Conservation (phyloP, 495 filamentous ascomycete genomes). For the Geopyxis carbonaria region DNA sequence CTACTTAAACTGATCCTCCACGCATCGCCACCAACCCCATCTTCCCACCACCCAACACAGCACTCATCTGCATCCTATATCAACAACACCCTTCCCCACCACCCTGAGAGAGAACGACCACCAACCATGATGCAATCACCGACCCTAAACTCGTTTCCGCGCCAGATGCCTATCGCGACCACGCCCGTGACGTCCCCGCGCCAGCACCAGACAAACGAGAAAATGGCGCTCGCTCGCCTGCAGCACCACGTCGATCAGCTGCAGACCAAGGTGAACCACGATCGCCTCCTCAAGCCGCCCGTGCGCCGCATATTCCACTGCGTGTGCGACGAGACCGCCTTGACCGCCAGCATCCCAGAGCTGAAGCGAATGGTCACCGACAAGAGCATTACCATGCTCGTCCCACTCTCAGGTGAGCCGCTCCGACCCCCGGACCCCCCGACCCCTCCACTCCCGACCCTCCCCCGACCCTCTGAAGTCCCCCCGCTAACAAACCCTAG, state of each 20-base stretch:
- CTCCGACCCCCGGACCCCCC: too few species aligned
- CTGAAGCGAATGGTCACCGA: slow-evolving; percentile 52
- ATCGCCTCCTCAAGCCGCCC: slow-evolving; percentile 21
- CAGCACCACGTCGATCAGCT: slow-evolving; percentile 31
- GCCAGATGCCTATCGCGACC: too few species aligned
- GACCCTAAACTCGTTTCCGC: too few species aligned
- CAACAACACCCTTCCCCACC: too few species aligned
- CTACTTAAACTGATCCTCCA: too few species aligned
- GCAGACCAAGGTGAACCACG: slow-evolving; percentile 20
- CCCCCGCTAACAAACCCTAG: slow-evolving; percentile 11
- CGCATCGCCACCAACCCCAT: too few species aligned
- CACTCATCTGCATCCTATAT: too few species aligned
- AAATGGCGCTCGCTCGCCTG: slow-evolving; percentile 26
- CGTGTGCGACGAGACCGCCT: slow-evolving; percentile 55
- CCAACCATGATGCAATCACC: too few species aligned
- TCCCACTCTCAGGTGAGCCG: slow-evolving; percentile 50
- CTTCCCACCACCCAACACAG: too few species aligned
- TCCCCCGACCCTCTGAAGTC: slow-evolving; percentile 3
- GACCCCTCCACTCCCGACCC: background rate
- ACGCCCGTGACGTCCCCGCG: too few species aligned
- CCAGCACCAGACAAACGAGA: too few species aligned
- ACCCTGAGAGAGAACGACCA: too few species aligned
- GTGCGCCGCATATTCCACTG: slow-evolving; percentile 52
- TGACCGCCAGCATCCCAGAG: slow-evolving; percentile 50
- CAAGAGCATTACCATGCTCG: slow-evolving; percentile 45